Conservation (phyloP, 1,284 basidiomycete genomes). For the Laetiporus sulphureus region DNA sequence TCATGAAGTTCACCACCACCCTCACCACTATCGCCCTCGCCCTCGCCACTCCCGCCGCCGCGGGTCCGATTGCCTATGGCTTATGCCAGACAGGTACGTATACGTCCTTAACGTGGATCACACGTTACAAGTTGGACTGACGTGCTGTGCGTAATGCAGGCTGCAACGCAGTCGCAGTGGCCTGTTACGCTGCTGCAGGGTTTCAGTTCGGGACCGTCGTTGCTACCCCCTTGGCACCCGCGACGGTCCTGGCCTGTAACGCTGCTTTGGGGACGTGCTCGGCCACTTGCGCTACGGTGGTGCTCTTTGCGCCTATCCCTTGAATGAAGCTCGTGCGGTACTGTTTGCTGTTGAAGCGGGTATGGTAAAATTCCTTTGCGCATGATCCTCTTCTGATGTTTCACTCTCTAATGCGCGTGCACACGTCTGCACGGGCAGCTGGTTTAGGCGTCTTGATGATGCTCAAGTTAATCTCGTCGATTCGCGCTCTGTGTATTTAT, state of each 20-base stretch:
- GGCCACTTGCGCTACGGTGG: slow-evolving; percentile 20
- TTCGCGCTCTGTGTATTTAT: too few relatives aligned
- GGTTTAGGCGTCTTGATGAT: background rate
- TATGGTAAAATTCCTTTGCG: background rate
- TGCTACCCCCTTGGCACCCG: slow-evolving; percentile 33
- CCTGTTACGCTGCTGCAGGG: slow-evolving; percentile 50
- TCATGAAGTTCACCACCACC: too few relatives aligned
- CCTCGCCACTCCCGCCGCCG: slow-evolving; percentile 18
- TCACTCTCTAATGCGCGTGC: background rate
- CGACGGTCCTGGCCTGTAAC: slow-evolving; percentile 45
- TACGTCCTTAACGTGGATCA: background rate
- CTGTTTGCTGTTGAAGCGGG: background rate
- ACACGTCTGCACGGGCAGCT: background rate
- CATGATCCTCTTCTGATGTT: background rate
- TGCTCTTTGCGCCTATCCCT: slow-evolving; percentile 23
- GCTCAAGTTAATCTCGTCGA: background rate
- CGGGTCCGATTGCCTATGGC: slow-evolving; percentile 38
- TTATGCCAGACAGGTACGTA: slow-evolving; percentile 40
- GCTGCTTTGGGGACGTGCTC: slow-evolving; percentile 36
- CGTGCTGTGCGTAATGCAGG: slow-evolving; percentile 29
- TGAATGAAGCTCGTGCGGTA: slow-evolving; percentile 9
- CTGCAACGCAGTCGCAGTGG: slow-evolving; percentile 43
- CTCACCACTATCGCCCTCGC: slow-evolving; percentile 15
- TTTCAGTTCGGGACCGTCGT: slow-evolving; percentile 44
- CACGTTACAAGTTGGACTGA: background rate